Conservation (phyloP, 345 rosid species). For the Gossypium arboreum region DNA sequence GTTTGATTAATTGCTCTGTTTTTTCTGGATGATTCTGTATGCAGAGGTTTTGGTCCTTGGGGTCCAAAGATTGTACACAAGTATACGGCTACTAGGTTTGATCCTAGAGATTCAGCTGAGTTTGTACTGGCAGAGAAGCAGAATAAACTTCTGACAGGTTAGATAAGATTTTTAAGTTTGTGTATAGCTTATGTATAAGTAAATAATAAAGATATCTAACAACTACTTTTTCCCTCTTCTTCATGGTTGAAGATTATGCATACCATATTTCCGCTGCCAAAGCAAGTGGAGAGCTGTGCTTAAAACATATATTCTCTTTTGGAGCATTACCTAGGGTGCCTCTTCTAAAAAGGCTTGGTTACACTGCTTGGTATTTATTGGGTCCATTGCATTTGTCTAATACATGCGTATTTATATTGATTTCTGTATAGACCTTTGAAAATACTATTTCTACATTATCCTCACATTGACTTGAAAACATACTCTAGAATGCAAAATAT, state of each 20-base stretch:
- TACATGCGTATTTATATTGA: not conserved
- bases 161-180: not conserved
- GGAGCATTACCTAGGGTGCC: constrained; percentile 91
- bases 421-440: not conserved
- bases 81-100: constrained; percentile 80
- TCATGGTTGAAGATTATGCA: constrained; percentile 50
- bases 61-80: constrained; percentile 75
- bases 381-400: not conserved
- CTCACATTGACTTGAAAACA: not conserved
- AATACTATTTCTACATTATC: not conserved
- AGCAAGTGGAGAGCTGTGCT: too few species aligned
- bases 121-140: constrained; percentile 58
- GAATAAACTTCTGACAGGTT: constrained; percentile 71
- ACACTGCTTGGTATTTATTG: constrained; percentile 10
- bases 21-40: constrained; percentile 16
- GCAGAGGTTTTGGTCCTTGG: constrained; percentile 98
- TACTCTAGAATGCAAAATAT: constrained; percentile 1
- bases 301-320: constrained; percentile 76
- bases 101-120: constrained; percentile 48
- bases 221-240: not conserved
- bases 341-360: constrained; percentile 65
- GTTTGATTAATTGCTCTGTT: constrained; percentile 8
- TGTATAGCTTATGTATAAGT: not conserved
- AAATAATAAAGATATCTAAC: constrained; percentile 19
- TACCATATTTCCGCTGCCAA: constrained; percentile 40